A percentile compares a stretch with the other conserved stretches of the same genome.
phyloP scores from a whole-genome alignment of 2,329 filamentous ascomycete genomes.

The Sordariomycetes sp. region DNA sequence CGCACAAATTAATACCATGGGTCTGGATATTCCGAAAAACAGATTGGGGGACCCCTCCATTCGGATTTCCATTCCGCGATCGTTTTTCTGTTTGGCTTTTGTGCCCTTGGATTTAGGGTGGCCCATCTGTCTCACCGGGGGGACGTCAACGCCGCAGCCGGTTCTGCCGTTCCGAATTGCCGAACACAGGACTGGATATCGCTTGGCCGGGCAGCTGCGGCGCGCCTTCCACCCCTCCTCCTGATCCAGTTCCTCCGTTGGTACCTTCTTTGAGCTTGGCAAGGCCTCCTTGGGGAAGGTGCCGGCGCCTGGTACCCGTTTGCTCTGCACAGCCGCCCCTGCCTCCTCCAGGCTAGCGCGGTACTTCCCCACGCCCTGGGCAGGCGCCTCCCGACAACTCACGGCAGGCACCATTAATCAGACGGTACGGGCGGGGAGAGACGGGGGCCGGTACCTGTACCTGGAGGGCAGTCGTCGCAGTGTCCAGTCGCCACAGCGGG shows the following conservation, averaged over 20 bases:
- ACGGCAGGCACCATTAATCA: background rate
- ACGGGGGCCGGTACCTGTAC: background rate
- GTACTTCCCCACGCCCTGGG: background rate
- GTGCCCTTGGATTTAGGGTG: too few species aligned
- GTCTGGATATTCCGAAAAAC: background rate
- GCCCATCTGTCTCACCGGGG: background rate
- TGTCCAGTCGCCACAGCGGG: background rate
- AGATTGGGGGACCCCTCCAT: background rate
- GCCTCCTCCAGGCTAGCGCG: background rate
- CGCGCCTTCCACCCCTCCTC: too few species aligned
- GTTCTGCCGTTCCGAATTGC: conserved; percentile 3
- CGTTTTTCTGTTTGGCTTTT: background rate
- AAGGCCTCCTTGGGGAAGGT: too few species aligned
- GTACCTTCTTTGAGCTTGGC: background rate
- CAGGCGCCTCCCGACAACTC: background rate
- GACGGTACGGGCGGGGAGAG: background rate
- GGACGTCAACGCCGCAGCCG: background rate
- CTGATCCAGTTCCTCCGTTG: background rate
- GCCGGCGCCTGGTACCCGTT: background rate
- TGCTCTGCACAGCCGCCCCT: background rate
- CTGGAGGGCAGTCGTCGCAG: background rate
- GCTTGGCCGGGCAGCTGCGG: background rate
- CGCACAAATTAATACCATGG: too few species aligned
- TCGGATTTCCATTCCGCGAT: background rate
- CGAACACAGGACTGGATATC: background rate